Evolutionary conservation across 371 early-diverging fungal species (phyloP), one percentile per base, ranked within the genome.

Genomic region (Lichtheimia hyalospora): DNA sequence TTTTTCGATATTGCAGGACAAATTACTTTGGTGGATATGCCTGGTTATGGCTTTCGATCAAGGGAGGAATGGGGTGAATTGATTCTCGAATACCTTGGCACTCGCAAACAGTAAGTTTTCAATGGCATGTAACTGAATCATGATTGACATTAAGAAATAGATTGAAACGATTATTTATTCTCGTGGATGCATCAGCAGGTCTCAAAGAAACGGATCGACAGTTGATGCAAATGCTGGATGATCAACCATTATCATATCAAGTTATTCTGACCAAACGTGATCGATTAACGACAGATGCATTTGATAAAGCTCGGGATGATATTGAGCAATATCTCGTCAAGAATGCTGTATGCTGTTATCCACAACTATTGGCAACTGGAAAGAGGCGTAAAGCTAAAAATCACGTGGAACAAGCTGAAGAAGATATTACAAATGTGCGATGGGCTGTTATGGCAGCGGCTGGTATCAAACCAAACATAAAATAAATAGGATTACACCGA

Each of bases 21-120:
- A 64, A 14, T 90, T 8, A 82, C 83, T 1, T 53, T 92, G n/a
- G 91, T 92, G 13, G 92, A 92, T 60, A 90, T 90, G 90, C 92
- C 92, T 5, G 92, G 92, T 3, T 92, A 92, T 58, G 92, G 92
- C 1, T 90, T 73, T 64, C 81, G 82, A 53, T 89, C 89, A 51
- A 77, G 84, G 7, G 79, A 76, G 39, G 89, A 88, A 60, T 92
- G 92, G 91, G 92, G 92, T 5, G 76, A 77, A 23, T 77, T 89
- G 54, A 86, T 89, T 53, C 58, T 84, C 23, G 69, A 75, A n/a
- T 91, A 91, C 54, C 61, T 91, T 7, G 58, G 74, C 1, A 64
- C 61, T 13, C 77, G 91, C 21, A 73, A 76, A 61, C 82, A 81
- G 88, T 89, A 79, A 73, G 77, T 46, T n/a, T 52, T 5, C 6